phyloP scores from a whole-genome alignment of 352 stramenopile species.

The Phytophthora ramorum region DNA sequence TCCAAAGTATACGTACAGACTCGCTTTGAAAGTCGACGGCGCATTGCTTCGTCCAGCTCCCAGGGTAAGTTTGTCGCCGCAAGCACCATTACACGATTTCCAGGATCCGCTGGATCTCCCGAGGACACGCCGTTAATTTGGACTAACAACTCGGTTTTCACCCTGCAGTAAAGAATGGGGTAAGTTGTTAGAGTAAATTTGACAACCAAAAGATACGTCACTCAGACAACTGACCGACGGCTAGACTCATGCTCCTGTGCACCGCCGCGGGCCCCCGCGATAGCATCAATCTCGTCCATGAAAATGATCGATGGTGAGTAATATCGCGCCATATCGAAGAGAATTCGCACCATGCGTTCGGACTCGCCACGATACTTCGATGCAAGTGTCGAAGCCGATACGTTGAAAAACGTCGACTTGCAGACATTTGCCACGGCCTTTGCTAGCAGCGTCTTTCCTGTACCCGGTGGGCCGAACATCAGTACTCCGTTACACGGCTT shows the following conservation, averaged over 20 bases:
- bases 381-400: constrained; percentile 92
- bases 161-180: constrained; percentile 39
- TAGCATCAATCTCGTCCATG: constrained; percentile 98
- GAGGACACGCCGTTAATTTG: constrained; percentile 97
- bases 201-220: no score
- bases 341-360: constrained; percentile 96
- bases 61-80: constrained; percentile 97
- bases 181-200: neutral
- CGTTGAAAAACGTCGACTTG: constrained; percentile 98
- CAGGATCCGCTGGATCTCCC: constrained; percentile 36
- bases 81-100: constrained; percentile 91
- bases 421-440: constrained; percentile 95
- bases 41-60: constrained; percentile 97
- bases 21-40: constrained; percentile 95
- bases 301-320: constrained; percentile 98
- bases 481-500: constrained; percentile 86
- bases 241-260: constrained; percentile 88
- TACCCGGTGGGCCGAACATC: constrained; percentile 90
- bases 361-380: constrained; percentile 96
- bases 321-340: constrained; percentile 98
- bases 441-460: constrained; percentile 90
- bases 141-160: constrained; percentile 98
- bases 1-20: constrained; percentile 85
- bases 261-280: constrained; percentile 74
- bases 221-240: constrained; percentile 51